Evolutionary conservation across 495 filamentous ascomycete genomes (phyloP).

Genomic region (Hyaloscypha variabilis): DNA sequence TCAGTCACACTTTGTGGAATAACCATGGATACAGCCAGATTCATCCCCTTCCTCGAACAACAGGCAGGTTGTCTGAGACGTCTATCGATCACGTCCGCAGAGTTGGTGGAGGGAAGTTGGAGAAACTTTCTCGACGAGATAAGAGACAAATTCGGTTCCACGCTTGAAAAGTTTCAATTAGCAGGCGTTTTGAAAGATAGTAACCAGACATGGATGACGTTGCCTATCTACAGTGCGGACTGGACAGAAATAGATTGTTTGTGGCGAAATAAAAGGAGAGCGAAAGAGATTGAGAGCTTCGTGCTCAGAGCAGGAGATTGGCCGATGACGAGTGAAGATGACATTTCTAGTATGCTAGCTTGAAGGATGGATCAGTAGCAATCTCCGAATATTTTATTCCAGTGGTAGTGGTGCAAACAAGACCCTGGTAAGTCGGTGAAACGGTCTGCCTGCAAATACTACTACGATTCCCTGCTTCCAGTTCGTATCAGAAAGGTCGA

Average conservation of each 20-base stretch:
- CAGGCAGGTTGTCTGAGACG: not conserved
- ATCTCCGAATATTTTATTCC: too few species aligned
- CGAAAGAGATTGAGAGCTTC: slow-evolving; percentile 20
- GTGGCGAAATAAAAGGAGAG: not conserved
- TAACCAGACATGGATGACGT: slow-evolving; percentile 2
- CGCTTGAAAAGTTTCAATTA: slow-evolving; percentile 21
- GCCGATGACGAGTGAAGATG: slow-evolving; percentile 11
- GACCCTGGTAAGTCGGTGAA: too few species aligned
- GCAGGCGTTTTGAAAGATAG: not conserved
- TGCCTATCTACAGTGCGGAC: slow-evolving; percentile 18
- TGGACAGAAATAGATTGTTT: slow-evolving; percentile 8
- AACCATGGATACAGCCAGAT: not conserved
- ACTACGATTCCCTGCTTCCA: too few species aligned
- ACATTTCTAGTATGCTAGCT: slow-evolving; percentile 1
- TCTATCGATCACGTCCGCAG: slow-evolving; percentile 3
- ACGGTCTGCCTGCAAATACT: too few species aligned
- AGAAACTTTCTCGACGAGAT: slow-evolving; percentile 4
- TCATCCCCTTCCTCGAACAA: slow-evolving; percentile 19
- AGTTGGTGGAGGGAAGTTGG: slow-evolving; percentile 7
- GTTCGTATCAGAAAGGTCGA: not conserved
- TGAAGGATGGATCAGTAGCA: not conserved
- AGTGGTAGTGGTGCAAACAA: too few species aligned
- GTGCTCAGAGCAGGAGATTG: slow-evolving; percentile 17
- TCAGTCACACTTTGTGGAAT: slow-evolving; percentile 1
- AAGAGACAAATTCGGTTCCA: slow-evolving; percentile 3